A percentile compares a stretch with the other conserved stretches of the same genome.
Conservation (phyloP, 495 filamentous ascomycete species). For the Aspergillus sparsus region DNA sequence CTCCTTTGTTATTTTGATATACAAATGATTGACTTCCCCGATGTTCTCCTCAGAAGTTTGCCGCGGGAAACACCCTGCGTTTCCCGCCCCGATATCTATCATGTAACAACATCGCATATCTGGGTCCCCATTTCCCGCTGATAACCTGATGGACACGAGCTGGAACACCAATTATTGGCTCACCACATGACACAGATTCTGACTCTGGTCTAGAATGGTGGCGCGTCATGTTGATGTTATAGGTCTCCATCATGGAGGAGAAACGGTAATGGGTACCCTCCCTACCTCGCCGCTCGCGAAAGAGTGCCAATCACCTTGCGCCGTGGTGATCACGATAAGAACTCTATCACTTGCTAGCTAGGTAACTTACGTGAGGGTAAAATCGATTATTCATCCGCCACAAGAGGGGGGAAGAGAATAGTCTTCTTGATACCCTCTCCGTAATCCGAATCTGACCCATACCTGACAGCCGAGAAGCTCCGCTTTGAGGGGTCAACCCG, state of each 20-base stretch:
- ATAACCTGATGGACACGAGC: slow-evolving; percentile 38
- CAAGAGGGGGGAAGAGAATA: slow-evolving; percentile 58
- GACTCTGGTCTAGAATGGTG: slow-evolving; percentile 1
- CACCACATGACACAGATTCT: slow-evolving; percentile 27
- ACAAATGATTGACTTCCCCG: slow-evolving; percentile 29
- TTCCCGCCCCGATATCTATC: slow-evolving; percentile 39
- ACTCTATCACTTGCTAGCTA: neutral
- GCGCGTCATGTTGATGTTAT: neutral
- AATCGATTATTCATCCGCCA: slow-evolving; percentile 44
- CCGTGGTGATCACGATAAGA: neutral
- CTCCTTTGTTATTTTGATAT: slow-evolving; percentile 35
- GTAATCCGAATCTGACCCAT: slow-evolving; percentile 66
- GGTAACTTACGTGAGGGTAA: slow-evolving; percentile 28
- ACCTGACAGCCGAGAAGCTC: slow-evolving; percentile 57
- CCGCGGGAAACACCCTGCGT: slow-evolving; percentile 41
- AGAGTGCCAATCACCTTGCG: neutral
- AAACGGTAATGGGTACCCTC: neutral
- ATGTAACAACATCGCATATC: slow-evolving; percentile 19
- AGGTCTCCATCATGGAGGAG: neutral
- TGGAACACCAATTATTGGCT: slow-evolving; percentile 22
- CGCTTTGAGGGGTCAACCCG: slow-evolving; percentile 60
- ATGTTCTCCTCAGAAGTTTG: slow-evolving; percentile 29
- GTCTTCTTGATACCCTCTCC: slow-evolving; percentile 56
- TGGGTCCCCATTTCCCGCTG: slow-evolving; percentile 30
- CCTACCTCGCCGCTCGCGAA: neutral